Conservation (phyloP, 257 asterid genomes). For the Orobanche coerulescens region DNA sequence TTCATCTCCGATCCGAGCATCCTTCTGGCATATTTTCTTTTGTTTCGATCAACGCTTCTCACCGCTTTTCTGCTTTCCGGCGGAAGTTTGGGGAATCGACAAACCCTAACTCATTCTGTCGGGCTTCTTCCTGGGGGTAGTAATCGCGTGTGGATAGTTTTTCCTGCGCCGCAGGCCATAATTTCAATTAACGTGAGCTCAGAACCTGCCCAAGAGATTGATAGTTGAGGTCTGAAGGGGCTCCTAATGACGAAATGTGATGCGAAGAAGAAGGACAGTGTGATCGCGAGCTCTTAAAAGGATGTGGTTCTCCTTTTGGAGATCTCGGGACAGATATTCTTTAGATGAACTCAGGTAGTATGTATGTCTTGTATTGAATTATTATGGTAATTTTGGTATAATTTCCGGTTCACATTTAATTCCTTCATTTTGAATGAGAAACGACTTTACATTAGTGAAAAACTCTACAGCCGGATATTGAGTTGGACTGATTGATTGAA, state of each 20-base stretch:
- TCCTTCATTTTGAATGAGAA: conserved; percentile 14
- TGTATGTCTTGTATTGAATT: not conserved
- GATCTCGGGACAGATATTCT: conserved; percentile 87
- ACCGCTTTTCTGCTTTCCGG: conserved; percentile 24
- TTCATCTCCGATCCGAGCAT: conserved; percentile 23
- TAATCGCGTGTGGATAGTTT: conserved; percentile 3
- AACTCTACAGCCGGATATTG: not conserved
- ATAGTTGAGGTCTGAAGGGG: conserved; percentile 20
- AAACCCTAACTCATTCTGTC: conserved; percentile 24
- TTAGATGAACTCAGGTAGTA: conserved; percentile 86
- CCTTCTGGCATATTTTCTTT: conserved; percentile 15
- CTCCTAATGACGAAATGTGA: conserved; percentile 33
- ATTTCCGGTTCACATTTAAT: conserved; percentile 7
- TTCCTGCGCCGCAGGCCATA: conserved; percentile 3
- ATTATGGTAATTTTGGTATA: not conserved
- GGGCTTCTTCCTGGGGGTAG: not conserved
- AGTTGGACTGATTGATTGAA: conserved; percentile 14
- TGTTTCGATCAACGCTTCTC: conserved; percentile 18
- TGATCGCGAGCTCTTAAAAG: conserved; percentile 46
- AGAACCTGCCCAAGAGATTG: not conserved
- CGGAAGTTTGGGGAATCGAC: conserved; percentile 18
- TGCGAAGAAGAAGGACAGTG: conserved; percentile 29
- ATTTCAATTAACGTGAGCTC: conserved; percentile 17
- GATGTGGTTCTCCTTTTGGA: conserved; percentile 97
- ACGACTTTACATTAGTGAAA: not conserved